Evolutionary conservation across 176 grass and related monocot genomes (phyloP), one percentile per base, ranked within the genome.

Genomic region (Neostapfia colusana): DNA sequence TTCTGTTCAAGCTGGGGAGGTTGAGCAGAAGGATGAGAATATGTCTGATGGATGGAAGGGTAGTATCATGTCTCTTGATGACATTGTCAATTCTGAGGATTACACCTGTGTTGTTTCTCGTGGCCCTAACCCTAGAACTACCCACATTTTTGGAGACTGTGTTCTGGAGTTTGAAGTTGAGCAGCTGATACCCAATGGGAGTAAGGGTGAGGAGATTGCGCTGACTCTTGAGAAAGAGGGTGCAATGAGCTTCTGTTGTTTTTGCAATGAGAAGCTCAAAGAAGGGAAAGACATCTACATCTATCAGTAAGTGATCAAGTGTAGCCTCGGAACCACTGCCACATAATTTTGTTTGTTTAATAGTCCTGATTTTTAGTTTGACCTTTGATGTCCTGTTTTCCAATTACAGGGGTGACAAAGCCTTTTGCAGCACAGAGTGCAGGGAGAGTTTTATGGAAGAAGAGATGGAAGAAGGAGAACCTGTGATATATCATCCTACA

Each of bases 341-440:
- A 48, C 67, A 25, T 63, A 3, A 62, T 44, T 37, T 74, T 54
- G 24, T 54, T 70, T 3, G 28, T 58, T 84, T 69, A 64, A 55
- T 62, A 72, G 24, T 55, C 37, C 43, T 16, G 46, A 86, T 81
- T 53, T 45, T 44, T 67, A 24, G 8, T 50, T 76, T 88, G 66
- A 66, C 76, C 18, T 76, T 72, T 80, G 27, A 58, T 81, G 65
- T 76, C 50, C 51, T 72, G 31, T 41, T 55, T 54, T 74, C 20
- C 26, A 48, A 80, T 75, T 42, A 49, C 38, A 89, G 86, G 86
- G 86, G 86, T 89, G 91, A 93, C 60, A 90, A 93, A 82, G 77
- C 87, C 51, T 93, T 93, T 82, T 93, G 91, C 63, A 93, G 87
- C 68, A 18, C 48, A 31, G 91, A 93, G 62, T 90, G 91, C 87